Evolutionary conservation across 257 asterid genomes (phyloP), one percentile per base, ranked within the genome.

Genomic region (Solanum dulcamara): DNA sequence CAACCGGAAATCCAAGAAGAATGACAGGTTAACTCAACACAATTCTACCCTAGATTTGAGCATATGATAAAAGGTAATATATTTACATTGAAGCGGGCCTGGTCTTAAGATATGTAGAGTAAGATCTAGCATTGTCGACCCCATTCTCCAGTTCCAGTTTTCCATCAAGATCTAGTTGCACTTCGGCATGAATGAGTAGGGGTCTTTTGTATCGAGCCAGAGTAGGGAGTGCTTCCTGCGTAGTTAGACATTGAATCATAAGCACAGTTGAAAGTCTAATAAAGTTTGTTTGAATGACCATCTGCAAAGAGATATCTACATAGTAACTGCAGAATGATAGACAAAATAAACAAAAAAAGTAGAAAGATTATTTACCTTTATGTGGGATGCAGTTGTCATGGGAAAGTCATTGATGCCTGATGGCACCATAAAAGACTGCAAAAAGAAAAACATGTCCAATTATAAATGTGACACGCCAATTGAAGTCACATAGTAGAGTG

Each of bases 401-500:
- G 99, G 99, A 79, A 96, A 96, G 92, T 96, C 99, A 35, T 94
- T 91, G 91, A 94, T 96, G 83, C 99, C 99, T 2, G 99, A 96
- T 67, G 98, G 99, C 83, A 97, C 92, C 99, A 96, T 96, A 92
- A 96, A 96, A 84, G 99, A 96, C 99, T 96, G 85, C 90, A 84
- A 26, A 77, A 46, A 77, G 26, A 15, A 46, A 46, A 77, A 26
- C 4, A 46, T 28, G 42, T 28, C 10, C 83, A 77, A 75, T 77
- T 18, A 77, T 8, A 46, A 32, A 77, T 46, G 62, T 28, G 18
- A 77, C 9, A 26, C 12, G 28, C n/a, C 8, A 46, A 77, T 46
- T 28, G 28, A 46, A 30, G 0, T 77, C 26, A 9, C 40, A 77
- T 46, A 26, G 26, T 75, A 46, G 10, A 46, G 18, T 77, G 83